These are phyloP conservation scores for Acer yangbiense DNA, from an alignment of 345 rosid species.

Conservation along the genomic window DNA sequence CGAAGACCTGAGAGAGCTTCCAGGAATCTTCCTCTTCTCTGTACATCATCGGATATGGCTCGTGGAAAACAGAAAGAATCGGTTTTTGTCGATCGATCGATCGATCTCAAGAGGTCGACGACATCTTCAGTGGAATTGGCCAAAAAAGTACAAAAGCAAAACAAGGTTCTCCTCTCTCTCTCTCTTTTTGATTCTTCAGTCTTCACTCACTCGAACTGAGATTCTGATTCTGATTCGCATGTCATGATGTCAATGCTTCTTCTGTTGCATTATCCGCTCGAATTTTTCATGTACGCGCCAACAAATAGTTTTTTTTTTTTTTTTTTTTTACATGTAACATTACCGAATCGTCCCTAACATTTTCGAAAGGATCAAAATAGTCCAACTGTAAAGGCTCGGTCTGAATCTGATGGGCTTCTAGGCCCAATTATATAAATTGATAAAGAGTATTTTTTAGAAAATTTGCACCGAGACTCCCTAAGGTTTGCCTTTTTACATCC, in stretches of 20 bases:
- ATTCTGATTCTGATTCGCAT: conserved; percentile 12
- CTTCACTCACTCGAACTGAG: not conserved
- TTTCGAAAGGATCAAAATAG: not conserved
- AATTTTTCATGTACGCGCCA: not conserved
- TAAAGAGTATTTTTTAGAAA: too few species aligned
- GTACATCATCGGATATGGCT: conserved; percentile 24
- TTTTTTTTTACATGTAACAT: not conserved
- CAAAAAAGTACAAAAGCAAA: too few species aligned
- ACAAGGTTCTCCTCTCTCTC: too few species aligned
- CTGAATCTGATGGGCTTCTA: not conserved
- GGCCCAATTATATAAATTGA: not conserved
- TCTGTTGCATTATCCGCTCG: not conserved
- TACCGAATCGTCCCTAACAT: not conserved
- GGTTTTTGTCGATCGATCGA: too few species aligned
- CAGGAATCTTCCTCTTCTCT: conserved; percentile 36
- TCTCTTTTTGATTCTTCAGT: not conserved
- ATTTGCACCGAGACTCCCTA: too few species aligned
- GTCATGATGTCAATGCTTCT: not conserved
- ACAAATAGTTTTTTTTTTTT: too few species aligned
- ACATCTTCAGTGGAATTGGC: not conserved
- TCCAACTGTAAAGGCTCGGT: not conserved
- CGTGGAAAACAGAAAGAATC: not conserved
- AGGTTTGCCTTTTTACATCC: too few species aligned
- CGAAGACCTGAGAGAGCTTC: conserved; percentile 67
- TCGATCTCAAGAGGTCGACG: not conserved